A percentile compares a stretch with the other conserved stretches of the same genome.
Evolutionary conservation across 1,284 basidiomycete species (phyloP).

Genomic region (Cryptococcus sp.): DNA sequence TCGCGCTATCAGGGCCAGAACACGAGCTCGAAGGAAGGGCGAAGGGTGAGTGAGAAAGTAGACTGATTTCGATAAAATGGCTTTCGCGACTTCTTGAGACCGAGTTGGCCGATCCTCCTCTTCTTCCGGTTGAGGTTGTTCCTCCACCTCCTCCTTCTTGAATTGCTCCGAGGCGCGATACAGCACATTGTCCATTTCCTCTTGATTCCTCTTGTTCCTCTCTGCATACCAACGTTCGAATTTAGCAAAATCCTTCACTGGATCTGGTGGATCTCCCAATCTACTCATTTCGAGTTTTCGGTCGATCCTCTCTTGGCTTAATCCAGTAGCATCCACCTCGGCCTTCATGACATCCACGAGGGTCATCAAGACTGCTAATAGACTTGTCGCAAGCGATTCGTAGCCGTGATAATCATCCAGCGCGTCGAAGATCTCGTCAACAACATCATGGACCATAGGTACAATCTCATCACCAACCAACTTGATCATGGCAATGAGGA

Average conservation of each 20-base stretch:
- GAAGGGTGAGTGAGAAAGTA: slow-evolving; percentile 85
- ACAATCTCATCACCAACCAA: slow-evolving; percentile 80
- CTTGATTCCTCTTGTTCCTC: slow-evolving; percentile 48
- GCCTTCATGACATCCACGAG: slow-evolving; percentile 79
- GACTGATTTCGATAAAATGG: slow-evolving; percentile 78
- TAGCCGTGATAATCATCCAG: slow-evolving; percentile 92
- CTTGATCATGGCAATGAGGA: slow-evolving; percentile 73
- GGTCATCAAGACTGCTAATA: slow-evolving; percentile 68
- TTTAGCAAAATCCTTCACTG: slow-evolving; percentile 42
- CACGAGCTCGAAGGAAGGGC: slow-evolving; percentile 72
- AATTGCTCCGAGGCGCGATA: slow-evolving; percentile 57
- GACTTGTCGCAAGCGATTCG: slow-evolving; percentile 50
- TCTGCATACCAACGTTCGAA: slow-evolving; percentile 64
- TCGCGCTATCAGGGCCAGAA: slow-evolving; percentile 66
- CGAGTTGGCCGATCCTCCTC: slow-evolving; percentile 56
- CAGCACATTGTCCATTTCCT: slow-evolving; percentile 52
- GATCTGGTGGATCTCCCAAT: slow-evolving; percentile 36
- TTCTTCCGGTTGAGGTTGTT: slow-evolving; percentile 21
- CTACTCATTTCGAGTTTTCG: slow-evolving; percentile 43
- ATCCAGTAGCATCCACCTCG: slow-evolving; percentile 53
- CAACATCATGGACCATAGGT: slow-evolving; percentile 78
- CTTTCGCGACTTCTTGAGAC: slow-evolving; percentile 67
- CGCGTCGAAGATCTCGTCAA: slow-evolving; percentile 91
- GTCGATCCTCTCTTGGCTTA: slow-evolving; percentile 17
- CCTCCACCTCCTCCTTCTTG: slow-evolving; percentile 24